Evolutionary conservation across 1,284 basidiomycete species (phyloP), one percentile per base, ranked within the genome.

Genomic region (Bjerkandera adusta): DNA sequence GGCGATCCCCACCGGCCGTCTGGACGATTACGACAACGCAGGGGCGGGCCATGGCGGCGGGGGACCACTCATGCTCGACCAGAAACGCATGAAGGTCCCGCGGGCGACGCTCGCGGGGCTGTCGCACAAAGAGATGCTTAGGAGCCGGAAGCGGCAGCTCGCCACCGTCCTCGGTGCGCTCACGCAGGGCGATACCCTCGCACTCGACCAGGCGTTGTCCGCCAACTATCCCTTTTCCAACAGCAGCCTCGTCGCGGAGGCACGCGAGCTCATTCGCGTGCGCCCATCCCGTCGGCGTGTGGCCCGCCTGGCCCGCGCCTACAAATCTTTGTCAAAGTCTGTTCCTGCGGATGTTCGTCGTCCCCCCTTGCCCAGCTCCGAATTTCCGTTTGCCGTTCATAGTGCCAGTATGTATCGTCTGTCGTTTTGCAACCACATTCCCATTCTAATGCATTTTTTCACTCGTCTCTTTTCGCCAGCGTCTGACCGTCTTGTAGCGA

Each of bases 171-270:
- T 89, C 29, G 83, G 80, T 29, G 76, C 79, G 15, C 60, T 83
- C 42, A 75, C 82, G 6, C 73, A 77, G 54, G 77, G 77, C 6
- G 81, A 86, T 63, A 77, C 79, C 5, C 69, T 87, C 35, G 83
- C 83, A 24, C 69, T 90, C 36, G 87, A 89, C 61, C 82, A 85
- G 61, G 87, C 86, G 20, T 68, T 89, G 25, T 80, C 81, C n/a
- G 73, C 78, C 7, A 75, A 69, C 50, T 75, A 81, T 48, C 72
- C 77, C n/a, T 74, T 80, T 53, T 57, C 68, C 15, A 57, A 59
- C 40, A 55, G 54, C 20, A 58, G 36, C 27, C 34, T 57, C 39
- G 56, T 59, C 43, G 53, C 62, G 52, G 56, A 63, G 48, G 48
- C 47, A 25, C 49, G 49, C 2, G 55, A 56, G 45, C 62, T 53